Percentiles rank a stretch among this genome's conserved stretches.
Conservation (phyloP, 352 stramenopile species). For the Pythium pectinolyticum region DNA sequence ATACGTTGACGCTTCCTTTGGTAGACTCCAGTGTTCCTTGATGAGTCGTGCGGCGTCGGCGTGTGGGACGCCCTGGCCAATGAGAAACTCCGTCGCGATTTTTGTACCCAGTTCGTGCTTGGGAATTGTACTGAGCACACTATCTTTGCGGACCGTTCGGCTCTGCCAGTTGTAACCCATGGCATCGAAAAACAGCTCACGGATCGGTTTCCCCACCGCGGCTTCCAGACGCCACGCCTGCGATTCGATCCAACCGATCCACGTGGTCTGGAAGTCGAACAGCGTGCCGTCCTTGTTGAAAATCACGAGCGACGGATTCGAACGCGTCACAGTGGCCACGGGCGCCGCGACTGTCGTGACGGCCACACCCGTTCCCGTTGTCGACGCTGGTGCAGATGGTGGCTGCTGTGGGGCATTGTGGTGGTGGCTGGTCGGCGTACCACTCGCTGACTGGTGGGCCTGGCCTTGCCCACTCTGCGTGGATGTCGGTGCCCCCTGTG, state of each 20-base stretch:
- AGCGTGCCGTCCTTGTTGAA: constrained; percentile 91
- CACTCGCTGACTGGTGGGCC: no score
- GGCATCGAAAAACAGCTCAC: constrained; percentile 82
- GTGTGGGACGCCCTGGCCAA: constrained; percentile 68
- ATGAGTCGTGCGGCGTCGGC: constrained; percentile 66
- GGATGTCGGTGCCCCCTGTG: no score
- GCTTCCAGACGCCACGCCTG: constrained; percentile 87
- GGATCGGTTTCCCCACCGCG: constrained; percentile 70
- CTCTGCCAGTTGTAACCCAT: constrained; percentile 89
- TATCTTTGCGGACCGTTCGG: constrained; percentile 79
- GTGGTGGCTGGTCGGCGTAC: no score
- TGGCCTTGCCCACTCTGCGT: no score
- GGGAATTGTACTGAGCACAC: constrained; percentile 79
- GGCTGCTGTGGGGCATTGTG: no score
- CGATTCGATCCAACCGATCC: constrained; percentile 83
- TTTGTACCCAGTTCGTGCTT: constrained; percentile 88
- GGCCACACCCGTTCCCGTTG: not conserved
- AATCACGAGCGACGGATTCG: constrained; percentile 70
- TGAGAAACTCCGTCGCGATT: constrained; percentile 70
- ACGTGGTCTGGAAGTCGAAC: constrained; percentile 91
- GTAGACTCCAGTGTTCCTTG: constrained; percentile 81
- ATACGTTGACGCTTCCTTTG: constrained; percentile 71
- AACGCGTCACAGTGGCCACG: not conserved
- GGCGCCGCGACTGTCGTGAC: not conserved
- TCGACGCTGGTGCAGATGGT: no score